Evolutionary conservation across 2,329 filamentous ascomycete genomes (phyloP).

Genomic region (Neobulgaria alba): DNA sequence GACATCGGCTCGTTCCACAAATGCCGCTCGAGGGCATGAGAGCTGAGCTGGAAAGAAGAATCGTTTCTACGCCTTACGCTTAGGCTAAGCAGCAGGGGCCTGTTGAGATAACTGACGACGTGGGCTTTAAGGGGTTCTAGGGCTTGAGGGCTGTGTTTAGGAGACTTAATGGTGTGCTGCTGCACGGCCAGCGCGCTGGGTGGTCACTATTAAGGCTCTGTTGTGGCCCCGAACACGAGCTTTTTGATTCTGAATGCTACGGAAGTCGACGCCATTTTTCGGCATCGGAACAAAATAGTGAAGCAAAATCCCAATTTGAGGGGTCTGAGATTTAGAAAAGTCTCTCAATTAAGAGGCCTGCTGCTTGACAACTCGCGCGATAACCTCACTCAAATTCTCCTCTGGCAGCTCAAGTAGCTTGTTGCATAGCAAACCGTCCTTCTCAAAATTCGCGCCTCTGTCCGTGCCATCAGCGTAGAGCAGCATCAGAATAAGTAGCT

Average conservation of each 20-base stretch:
- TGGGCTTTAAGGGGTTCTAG: no score
- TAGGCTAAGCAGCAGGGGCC: no score
- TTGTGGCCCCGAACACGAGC: neutral
- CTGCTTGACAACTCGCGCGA: slow-evolving; percentile 8
- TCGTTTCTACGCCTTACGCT: no score
- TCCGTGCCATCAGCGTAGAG: slow-evolving; percentile 3
- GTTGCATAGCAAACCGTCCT: slow-evolving; percentile 27
- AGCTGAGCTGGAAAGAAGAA: no score
- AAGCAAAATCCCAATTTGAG: neutral
- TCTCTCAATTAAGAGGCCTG: neutral
- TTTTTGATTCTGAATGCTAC: neutral
- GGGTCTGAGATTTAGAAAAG: neutral
- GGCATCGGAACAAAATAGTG: neutral
- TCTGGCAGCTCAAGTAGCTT: slow-evolving; percentile 21
- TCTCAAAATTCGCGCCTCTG: slow-evolving; percentile 29
- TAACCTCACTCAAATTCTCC: slow-evolving; percentile 27
- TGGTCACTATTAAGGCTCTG: no score
- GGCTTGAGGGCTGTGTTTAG: no score
- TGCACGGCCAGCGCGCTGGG: no score
- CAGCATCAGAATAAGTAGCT: slow-evolving; percentile 8
- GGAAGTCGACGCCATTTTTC: neutral
- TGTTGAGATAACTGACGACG: no score
- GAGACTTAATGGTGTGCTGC: no score
- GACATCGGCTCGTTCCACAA: no score
- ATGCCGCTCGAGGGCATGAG: no score